phyloP scores from a whole-genome alignment of 202 grass and related monocot species.

The Cymbopogon flexuosus region DNA sequence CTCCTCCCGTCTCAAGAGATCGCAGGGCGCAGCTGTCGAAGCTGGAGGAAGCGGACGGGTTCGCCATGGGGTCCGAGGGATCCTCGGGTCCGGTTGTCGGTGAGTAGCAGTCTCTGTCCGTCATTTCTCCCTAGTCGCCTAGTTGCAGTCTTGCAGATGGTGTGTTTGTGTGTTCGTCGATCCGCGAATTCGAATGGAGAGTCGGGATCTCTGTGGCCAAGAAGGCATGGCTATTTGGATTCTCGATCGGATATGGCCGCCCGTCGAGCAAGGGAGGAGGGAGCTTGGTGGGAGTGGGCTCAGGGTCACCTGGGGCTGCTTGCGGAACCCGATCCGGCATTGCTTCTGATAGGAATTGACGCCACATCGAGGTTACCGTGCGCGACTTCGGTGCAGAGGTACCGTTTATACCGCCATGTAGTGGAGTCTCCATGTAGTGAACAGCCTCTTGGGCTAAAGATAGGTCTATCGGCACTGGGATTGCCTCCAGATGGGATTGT shows the following conservation, averaged over 20 bases:
- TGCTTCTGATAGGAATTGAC: not conserved
- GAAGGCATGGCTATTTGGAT: not conserved
- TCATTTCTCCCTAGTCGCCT: not conserved
- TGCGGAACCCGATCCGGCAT: not conserved
- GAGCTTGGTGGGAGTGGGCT: not conserved
- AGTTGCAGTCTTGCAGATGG: not conserved
- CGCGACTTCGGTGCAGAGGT: no score
- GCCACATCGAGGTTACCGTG: not conserved
- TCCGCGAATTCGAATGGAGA: not conserved
- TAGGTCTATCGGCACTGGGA: not conserved
- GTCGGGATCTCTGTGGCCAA: not conserved
- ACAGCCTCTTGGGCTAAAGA: not conserved
- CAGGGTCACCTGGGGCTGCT: not conserved
- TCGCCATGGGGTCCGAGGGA: slow-evolving; percentile 46
- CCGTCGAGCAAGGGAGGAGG: not conserved
- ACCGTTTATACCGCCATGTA: not conserved
- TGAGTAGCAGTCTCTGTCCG: not conserved
- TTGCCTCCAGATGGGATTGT: not conserved
- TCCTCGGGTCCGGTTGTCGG: slow-evolving; percentile 27
- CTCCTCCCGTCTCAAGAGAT: not conserved
- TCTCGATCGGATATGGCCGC: not conserved
- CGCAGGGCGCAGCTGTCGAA: not conserved
- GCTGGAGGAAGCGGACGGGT: slow-evolving; percentile 29
- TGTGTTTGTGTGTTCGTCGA: not conserved
- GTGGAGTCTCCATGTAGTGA: no score